These are phyloP conservation scores for Naganishia vaughanmartiniae DNA, from an alignment of 768 basidiomycete species.

Conservation along the genomic window DNA sequence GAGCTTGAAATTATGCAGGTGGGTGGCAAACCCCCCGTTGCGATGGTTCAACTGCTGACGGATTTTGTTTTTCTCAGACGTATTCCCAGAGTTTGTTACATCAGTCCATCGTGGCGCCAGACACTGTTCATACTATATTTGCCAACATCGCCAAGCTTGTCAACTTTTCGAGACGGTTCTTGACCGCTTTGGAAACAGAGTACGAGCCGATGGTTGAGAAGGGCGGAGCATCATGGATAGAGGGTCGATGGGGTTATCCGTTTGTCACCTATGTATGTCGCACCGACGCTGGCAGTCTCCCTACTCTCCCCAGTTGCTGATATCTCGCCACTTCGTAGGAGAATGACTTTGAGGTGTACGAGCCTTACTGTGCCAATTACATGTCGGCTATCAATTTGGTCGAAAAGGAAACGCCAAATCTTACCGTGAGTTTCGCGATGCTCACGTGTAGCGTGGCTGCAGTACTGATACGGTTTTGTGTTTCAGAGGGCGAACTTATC, in stretches of 20 bases:
- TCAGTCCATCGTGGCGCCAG: constrained; percentile 81
- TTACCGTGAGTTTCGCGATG: constrained; percentile 62
- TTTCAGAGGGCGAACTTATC: constrained; percentile 25
- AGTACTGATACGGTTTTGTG: neutral
- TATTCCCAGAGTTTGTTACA: constrained; percentile 80
- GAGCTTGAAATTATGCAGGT: constrained; percentile 97
- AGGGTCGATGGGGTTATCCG: constrained; percentile 51
- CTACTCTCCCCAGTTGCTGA: constrained; percentile 6
- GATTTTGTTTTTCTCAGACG: constrained; percentile 59
- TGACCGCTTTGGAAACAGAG: constrained; percentile 50
- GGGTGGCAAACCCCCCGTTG: neutral
- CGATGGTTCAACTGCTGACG: neutral
- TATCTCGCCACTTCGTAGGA: constrained; percentile 62
- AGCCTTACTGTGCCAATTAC: constrained; percentile 96
- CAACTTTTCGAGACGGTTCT: constrained; percentile 64
- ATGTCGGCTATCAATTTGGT: constrained; percentile 80
- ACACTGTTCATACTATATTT: constrained; percentile 93
- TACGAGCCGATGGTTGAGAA: constrained; percentile 50
- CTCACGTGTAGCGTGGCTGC: neutral
- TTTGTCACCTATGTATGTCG: constrained; percentile 39
- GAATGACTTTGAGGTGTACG: constrained; percentile 91
- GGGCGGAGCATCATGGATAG: constrained; percentile 46
- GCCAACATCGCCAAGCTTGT: constrained; percentile 89
- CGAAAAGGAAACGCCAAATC: constrained; percentile 78
- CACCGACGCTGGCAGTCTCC: constrained; percentile 2